Conservation (phyloP, 768 basidiomycete genomes). For the Rhizopogon sp. region DNA sequence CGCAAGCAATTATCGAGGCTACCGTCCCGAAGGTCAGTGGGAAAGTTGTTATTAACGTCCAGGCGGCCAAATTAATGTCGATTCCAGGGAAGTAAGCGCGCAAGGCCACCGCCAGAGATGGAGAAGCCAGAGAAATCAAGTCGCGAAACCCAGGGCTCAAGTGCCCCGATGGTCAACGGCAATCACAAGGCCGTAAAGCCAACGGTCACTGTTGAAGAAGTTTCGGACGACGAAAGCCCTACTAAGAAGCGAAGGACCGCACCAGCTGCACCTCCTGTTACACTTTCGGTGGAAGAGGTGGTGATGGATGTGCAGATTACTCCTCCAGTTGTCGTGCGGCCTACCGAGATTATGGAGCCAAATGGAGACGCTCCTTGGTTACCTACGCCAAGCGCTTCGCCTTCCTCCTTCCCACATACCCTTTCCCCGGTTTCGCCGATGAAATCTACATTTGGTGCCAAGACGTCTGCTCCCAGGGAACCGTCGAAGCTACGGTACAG, state of each 20-base stretch:
- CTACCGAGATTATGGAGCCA: conserved; percentile 38
- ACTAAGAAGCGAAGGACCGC: conserved; percentile 47
- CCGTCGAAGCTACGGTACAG: conserved; percentile 77
- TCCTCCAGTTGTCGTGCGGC: conserved; percentile 18
- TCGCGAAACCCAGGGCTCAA: conserved; percentile 4
- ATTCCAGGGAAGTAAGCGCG: conserved; percentile 68
- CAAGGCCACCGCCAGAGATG: conserved; percentile 61
- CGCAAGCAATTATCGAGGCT: conserved; percentile 72
- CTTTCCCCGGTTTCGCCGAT: conserved; percentile 5
- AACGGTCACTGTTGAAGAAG: conserved; percentile 29
- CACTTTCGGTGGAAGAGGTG: conserved; percentile 6
- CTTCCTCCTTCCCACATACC: conserved; percentile 16
- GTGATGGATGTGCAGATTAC: conserved; percentile 31
- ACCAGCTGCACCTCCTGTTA: neutral
- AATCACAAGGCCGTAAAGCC: conserved; percentile 1
- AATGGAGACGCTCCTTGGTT: conserved; percentile 16
- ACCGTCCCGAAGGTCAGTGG: conserved; percentile 64
- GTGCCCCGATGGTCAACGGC: conserved; percentile 10
- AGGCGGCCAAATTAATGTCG: conserved; percentile 2
- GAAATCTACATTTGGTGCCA: conserved; percentile 27
- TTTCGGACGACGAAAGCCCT: conserved; percentile 33
- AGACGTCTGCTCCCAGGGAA: conserved; percentile 61
- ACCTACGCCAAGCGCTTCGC: conserved; percentile 8
- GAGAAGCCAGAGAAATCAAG: conserved; percentile 27
- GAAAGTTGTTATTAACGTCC: neutral